Evolutionary conservation across 495 filamentous ascomycete genomes (phyloP).

Genomic region (Penicillium soppii): DNA sequence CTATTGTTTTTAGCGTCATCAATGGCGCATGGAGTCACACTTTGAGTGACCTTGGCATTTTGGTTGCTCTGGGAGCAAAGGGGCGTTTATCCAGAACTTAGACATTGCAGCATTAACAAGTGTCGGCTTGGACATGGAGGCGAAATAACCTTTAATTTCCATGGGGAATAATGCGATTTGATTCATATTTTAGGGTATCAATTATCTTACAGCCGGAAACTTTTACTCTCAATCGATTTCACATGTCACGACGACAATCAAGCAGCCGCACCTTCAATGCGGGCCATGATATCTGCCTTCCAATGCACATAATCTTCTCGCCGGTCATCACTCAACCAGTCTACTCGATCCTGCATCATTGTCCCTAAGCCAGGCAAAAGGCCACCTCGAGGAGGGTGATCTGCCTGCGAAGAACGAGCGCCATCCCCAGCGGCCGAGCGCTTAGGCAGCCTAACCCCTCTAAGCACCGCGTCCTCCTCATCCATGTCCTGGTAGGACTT

Average conservation of each 20-base stretch:
- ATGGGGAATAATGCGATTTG: neutral
- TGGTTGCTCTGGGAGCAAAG: slow-evolving; percentile 12
- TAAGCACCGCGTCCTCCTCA: slow-evolving; percentile 27
- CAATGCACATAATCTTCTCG: slow-evolving; percentile 67
- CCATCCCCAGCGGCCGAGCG: slow-evolving; percentile 14
- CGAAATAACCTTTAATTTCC: neutral
- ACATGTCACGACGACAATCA: neutral
- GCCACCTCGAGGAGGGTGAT: slow-evolving; percentile 26
- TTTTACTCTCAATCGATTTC: neutral
- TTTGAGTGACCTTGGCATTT: neutral
- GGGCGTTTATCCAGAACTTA: neutral
- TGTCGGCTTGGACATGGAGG: neutral
- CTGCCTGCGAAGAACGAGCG: slow-evolving; percentile 1
- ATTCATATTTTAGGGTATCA: slow-evolving; percentile 26
- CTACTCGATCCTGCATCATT: slow-evolving; percentile 82
- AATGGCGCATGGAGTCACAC: neutral
- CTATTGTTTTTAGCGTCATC: slow-evolving; percentile 6
- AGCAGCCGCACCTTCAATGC: slow-evolving; percentile 27
- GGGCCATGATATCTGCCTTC: slow-evolving; percentile 64
- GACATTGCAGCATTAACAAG: neutral
- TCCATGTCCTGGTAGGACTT: slow-evolving; percentile 36
- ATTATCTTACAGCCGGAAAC: slow-evolving; percentile 9
- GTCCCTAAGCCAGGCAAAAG: slow-evolving; percentile 63
- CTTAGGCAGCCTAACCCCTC: slow-evolving; percentile 25
- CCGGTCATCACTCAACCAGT: slow-evolving; percentile 73